A percentile compares a stretch with the other conserved stretches of the same genome.
Evolutionary conservation across 495 filamentous ascomycete genomes (phyloP).

Genomic region (Trichodelitschia bisporula): DNA sequence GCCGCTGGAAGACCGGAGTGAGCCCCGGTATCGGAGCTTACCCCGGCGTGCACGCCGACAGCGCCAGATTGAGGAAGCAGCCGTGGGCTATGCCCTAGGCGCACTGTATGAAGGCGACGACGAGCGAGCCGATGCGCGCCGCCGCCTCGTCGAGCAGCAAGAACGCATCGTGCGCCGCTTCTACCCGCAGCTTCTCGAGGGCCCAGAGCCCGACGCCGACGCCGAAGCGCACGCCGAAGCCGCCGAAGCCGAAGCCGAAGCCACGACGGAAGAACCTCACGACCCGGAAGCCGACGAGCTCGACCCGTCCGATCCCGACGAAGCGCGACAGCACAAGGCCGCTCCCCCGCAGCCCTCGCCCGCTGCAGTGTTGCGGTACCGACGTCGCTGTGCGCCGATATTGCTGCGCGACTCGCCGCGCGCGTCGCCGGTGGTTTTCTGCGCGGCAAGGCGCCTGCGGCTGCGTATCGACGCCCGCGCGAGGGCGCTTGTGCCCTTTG

Average conservation of each 20-base stretch:
- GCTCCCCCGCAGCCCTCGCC: constrained; percentile 1
- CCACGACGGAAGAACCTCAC: not conserved
- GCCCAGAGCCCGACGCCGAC: too few relatives aligned
- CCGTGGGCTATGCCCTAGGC: not conserved
- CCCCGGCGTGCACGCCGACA: constrained; percentile 14
- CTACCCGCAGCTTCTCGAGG: constrained; percentile 8
- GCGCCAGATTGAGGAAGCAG: constrained; percentile 6
- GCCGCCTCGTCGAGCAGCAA: constrained; percentile 9
- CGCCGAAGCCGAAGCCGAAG: not conserved
- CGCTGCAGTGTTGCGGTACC: constrained; percentile 12
- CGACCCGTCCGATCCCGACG: constrained; percentile 10
- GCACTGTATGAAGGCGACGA: too few relatives aligned
- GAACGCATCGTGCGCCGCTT: constrained; percentile 9
- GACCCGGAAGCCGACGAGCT: constrained; percentile 10
- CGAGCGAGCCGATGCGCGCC: constrained; percentile 3
- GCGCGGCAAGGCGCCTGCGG: constrained; percentile 13
- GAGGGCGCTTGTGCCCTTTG: not conserved
- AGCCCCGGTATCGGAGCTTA: constrained; percentile 26
- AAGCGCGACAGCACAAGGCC: too few relatives aligned
- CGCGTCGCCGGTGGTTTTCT: constrained; percentile 15
- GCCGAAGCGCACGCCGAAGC: not conserved
- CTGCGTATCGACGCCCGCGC: constrained; percentile 11
- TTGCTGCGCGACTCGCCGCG: constrained; percentile 11
- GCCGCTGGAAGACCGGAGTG: constrained; percentile 26
- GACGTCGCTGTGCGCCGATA: constrained; percentile 14